A percentile compares a stretch with the other conserved stretches of the same genome.
Conservation (phyloP, 192 early-diverging fungal species). For the Dissophora ornata region DNA sequence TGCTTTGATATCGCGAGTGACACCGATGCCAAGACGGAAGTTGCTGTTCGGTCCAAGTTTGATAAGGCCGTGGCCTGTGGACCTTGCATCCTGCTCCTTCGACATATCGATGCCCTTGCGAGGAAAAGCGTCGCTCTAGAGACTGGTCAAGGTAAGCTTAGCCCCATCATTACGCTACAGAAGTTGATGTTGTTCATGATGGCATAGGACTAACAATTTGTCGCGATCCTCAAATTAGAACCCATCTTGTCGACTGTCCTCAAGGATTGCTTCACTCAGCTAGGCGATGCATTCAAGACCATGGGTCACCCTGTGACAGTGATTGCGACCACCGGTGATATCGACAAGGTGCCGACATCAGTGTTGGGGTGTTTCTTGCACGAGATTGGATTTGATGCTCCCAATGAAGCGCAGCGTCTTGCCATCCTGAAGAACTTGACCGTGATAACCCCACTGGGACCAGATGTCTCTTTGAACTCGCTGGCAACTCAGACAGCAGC, state of each 20-base stretch:
- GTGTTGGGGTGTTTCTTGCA: slow-evolving; percentile 85
- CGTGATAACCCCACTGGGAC: slow-evolving; percentile 65
- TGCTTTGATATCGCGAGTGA: slow-evolving; percentile 85
- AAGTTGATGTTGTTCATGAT: background rate
- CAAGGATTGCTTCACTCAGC: slow-evolving; percentile 67
- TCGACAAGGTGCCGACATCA: slow-evolving; percentile 82
- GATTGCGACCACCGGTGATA: slow-evolving; percentile 79
- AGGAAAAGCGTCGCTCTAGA: slow-evolving; percentile 67
- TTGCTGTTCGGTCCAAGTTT: slow-evolving; percentile 77
- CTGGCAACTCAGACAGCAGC: slow-evolving; percentile 94
- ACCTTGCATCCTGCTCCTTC: slow-evolving; percentile 88
- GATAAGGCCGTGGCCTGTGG: slow-evolving; percentile 80
- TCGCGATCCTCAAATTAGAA: too few relatives aligned
- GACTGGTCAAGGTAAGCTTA: slow-evolving; percentile 63
- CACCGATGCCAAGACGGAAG: slow-evolving; percentile 83
- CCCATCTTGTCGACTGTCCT: slow-evolving; percentile 67
- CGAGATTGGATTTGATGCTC: slow-evolving; percentile 78
- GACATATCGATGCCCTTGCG: slow-evolving; percentile 82
- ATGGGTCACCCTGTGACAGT: slow-evolving; percentile 82
- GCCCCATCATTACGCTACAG: too few relatives aligned
- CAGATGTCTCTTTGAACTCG: slow-evolving; percentile 78
- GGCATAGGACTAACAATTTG: too few relatives aligned
- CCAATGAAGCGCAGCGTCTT: slow-evolving; percentile 74
- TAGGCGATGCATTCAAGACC: slow-evolving; percentile 54
- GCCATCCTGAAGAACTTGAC: slow-evolving; percentile 74